Conservation (phyloP, 345 rosid species). For the Mercurialis annua region DNA sequence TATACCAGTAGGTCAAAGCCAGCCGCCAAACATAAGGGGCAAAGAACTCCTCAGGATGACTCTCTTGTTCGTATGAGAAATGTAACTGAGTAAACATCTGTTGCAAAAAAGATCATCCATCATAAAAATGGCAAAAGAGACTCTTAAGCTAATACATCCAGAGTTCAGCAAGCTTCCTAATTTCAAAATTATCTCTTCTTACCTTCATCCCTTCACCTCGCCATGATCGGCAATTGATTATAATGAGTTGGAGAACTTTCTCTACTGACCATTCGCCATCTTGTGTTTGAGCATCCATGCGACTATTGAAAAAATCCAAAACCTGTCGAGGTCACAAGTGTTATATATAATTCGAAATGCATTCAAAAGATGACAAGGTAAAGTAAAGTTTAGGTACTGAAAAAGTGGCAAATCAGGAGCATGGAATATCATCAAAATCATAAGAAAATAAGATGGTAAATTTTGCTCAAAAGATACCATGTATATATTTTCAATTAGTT, state of each 20-base stretch:
- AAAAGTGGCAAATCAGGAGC: neutral
- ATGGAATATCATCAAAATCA: neutral
- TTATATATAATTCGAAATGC: neutral
- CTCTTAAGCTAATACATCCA: neutral
- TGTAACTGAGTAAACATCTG: slow-evolving; percentile 97
- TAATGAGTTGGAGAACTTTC: slow-evolving; percentile 78
- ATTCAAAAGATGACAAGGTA: neutral
- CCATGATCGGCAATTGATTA: slow-evolving; percentile 81
- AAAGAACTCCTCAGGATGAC: slow-evolving; percentile 95
- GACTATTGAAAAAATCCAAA: slow-evolving; percentile 83
- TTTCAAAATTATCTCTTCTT: neutral
- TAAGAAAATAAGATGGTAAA: neutral
- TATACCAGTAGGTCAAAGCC: slow-evolving; percentile 63
- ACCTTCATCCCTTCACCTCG: slow-evolving; percentile 98
- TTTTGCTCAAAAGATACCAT: slow-evolving; percentile 39
- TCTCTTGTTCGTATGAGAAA: slow-evolving; percentile 98
- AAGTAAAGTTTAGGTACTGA: neutral
- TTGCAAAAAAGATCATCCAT: neutral
- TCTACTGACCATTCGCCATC: slow-evolving; percentile 98
- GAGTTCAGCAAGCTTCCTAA: neutral
- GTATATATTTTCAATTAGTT: slow-evolving; percentile 84
- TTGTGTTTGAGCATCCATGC: slow-evolving; percentile 76
- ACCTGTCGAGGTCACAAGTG: slow-evolving; percentile 44
- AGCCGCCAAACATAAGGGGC: slow-evolving; percentile 92
- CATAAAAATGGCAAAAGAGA: neutral